Evolutionary conservation across 2,329 filamentous ascomycete species (phyloP), one percentile per base, ranked within the genome.

Genomic region (Sordariomycetes sp.): DNA sequence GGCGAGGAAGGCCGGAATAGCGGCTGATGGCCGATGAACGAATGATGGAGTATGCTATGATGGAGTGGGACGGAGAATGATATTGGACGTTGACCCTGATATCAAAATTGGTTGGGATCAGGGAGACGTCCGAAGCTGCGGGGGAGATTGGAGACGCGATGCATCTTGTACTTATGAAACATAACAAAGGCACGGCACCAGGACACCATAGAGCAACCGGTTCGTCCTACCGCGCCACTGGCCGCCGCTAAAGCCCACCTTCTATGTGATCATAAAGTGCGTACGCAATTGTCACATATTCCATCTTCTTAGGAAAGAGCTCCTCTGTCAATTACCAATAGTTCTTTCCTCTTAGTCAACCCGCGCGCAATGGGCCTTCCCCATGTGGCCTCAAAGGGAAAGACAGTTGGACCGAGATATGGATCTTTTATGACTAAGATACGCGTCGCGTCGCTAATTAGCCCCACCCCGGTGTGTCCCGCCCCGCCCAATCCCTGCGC

Each of bases 401-500:
- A 12, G 45, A 22, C n/a, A 50, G n/a, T 34, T 25, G n/a, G 25
- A 22, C 15, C 42, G 20, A 51, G 36, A 10, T 12, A 15, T 17
- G 15, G 39, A 45, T 17, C n/a, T 45, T 45, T 45, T n/a, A 45
- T 56, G 54, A 56, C 54, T 56, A 56, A 56, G 24, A 35, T 20
- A 56, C 54, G 54, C 54, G 54, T 56, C 54, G 54, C 42, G 53
- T 32, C 36, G 22, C 36, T 55, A 22, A n/a, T 32, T 12, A 22
- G 45, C 45, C 45, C 45, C 45, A 50, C 45, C 22, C n/a, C n/a
- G 8, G 20, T 48, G 7, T 24, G 45, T 24, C n/a, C 6, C n/a
- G 45, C 20, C 39, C 39, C 39, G n/a, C 39, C 39, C n/a, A 42
- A 15, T n/a, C 17, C 15, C 15, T 45, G 17, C 39, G 15, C 39